Evolutionary conservation across 805 yeast genomes (phyloP).

Genomic region (Yamadazyma takamatsuzukensis): DNA sequence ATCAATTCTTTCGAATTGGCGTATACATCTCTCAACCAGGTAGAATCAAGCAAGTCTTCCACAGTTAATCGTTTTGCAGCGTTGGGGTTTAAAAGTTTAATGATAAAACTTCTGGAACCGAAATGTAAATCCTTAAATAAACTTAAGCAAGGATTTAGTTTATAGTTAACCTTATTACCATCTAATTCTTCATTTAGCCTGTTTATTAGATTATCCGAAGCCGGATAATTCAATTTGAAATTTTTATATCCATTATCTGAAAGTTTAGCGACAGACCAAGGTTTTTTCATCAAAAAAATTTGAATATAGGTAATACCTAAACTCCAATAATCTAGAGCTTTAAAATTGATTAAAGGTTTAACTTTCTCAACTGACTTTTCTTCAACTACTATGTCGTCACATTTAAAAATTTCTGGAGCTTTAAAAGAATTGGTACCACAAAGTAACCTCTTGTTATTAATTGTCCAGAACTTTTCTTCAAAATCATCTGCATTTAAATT

Average conservation of each 20-base stretch:
- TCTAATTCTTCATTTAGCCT: slow-evolving; percentile 23
- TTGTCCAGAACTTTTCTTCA: slow-evolving; percentile 14
- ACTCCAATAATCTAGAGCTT: slow-evolving; percentile 45
- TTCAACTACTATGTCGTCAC: slow-evolving; percentile 16
- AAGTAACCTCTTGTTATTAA: slow-evolving; percentile 12
- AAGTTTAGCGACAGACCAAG: slow-evolving; percentile 44
- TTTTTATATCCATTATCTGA: slow-evolving; percentile 18
- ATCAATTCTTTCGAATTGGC: slow-evolving; percentile 35
- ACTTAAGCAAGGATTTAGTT: slow-evolving; percentile 28
- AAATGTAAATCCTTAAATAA: slow-evolving; percentile 35
- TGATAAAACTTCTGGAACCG: slow-evolving; percentile 29
- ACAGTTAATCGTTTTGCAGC: slow-evolving; percentile 21
- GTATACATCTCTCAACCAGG: slow-evolving; percentile 38
- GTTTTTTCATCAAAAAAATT: slow-evolving; percentile 39
- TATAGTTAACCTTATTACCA: slow-evolving; percentile 14
- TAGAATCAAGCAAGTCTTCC: slow-evolving; percentile 24
- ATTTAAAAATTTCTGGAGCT: slow-evolving; percentile 47
- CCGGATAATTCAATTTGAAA: slow-evolving; percentile 27
- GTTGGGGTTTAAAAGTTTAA: slow-evolving; percentile 33
- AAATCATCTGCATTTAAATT: slow-evolving; percentile 23
- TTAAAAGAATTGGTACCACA: slow-evolving; percentile 54
- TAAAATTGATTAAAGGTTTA: slow-evolving; percentile 9
- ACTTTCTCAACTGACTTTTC: slow-evolving; percentile 6
- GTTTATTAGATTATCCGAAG: slow-evolving; percentile 16
- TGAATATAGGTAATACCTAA: slow-evolving; percentile 49